These are phyloP conservation scores for Scheffersomyces segobiensis DNA, from an alignment of 1,139 yeast species.

Conservation along the genomic window DNA sequence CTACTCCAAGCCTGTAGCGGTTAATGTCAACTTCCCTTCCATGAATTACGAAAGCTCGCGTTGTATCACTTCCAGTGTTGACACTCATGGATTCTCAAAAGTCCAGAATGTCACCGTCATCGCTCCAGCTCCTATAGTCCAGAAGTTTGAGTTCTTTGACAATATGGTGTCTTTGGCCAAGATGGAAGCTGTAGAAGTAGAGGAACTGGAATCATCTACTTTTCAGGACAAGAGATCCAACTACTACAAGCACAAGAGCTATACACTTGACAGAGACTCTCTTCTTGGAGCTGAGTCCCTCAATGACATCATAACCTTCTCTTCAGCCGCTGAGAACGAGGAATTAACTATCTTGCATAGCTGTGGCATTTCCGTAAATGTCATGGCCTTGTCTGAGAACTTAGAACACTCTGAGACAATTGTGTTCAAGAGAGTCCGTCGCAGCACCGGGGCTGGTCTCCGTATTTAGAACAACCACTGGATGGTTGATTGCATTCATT, in stretches of 20 bases:
- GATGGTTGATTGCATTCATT: neutral
- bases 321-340: slow-evolving; percentile 7
- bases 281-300: slow-evolving; percentile 4
- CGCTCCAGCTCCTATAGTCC: slow-evolving; percentile 4
- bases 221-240: slow-evolving; percentile 19
- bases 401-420: neutral
- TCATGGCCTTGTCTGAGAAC: slow-evolving; percentile 5
- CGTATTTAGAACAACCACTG: neutral
- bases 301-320: slow-evolving; percentile 8
- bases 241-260: slow-evolving; percentile 17
- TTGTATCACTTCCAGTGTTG: slow-evolving; percentile 19
- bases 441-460: neutral
- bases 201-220: slow-evolving; percentile 10
- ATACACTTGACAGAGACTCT: slow-evolving; percentile 2
- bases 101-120: slow-evolving; percentile 5
- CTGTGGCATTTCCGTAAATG: slow-evolving; percentile 25
- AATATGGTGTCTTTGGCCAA: slow-evolving; percentile 7
- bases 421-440: neutral
- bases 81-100: neutral
- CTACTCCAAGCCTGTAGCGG: slow-evolving; percentile 8
- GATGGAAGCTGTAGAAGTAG: slow-evolving; percentile 3
- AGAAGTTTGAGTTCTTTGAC: slow-evolving; percentile 8
- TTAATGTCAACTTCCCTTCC: slow-evolving; percentile 35
- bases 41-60: slow-evolving; percentile 27
- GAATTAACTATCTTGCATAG: slow-evolving; percentile 15